Evolutionary conservation across 805 yeast genomes (phyloP).

Genomic region (Cyberlindnera japonica): DNA sequence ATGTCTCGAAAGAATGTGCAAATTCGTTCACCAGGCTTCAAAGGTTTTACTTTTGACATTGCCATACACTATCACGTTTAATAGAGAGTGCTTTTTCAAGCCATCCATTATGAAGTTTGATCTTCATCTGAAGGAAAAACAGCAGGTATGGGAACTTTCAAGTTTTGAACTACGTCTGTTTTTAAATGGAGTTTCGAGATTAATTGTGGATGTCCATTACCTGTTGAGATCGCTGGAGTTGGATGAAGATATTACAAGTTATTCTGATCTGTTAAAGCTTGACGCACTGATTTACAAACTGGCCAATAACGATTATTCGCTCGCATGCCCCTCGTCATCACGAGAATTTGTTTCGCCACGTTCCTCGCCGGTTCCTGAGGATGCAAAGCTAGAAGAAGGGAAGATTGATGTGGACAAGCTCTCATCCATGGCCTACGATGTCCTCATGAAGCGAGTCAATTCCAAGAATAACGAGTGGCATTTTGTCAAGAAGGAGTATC

Average conservation of each 20-base stretch:
- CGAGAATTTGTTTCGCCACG: not conserved
- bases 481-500: slow-evolving; percentile 19
- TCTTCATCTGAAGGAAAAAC: slow-evolving; percentile 4
- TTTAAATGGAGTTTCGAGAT: slow-evolving; percentile 13
- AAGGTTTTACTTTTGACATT: slow-evolving; percentile 16
- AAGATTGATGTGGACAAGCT: slow-evolving; percentile 11
- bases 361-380: not conserved
- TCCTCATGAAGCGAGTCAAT: slow-evolving; percentile 9
- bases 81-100: slow-evolving; percentile 1
- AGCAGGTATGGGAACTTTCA: slow-evolving; percentile 17
- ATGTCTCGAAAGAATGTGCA: slow-evolving; percentile 17
- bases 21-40: slow-evolving; percentile 18
- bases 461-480: slow-evolving; percentile 27
- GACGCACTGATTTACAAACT: slow-evolving; percentile 25
- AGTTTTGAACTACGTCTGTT: slow-evolving; percentile 15
- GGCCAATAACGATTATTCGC: slow-evolving; percentile 19
- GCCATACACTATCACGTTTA: slow-evolving; percentile 16
- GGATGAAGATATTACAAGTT: slow-evolving; percentile 6
- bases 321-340: not conserved
- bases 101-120: slow-evolving; percentile 9
- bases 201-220: slow-evolving; percentile 14
- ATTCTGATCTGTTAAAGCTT: slow-evolving; percentile 17
- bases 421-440: not conserved
- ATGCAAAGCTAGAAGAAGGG: not conserved
- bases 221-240: slow-evolving; percentile 16